These are phyloP conservation scores for Aspergillus versicolor DNA, from an alignment of 2,329 filamentous ascomycete genomes.

Conservation along the genomic window DNA sequence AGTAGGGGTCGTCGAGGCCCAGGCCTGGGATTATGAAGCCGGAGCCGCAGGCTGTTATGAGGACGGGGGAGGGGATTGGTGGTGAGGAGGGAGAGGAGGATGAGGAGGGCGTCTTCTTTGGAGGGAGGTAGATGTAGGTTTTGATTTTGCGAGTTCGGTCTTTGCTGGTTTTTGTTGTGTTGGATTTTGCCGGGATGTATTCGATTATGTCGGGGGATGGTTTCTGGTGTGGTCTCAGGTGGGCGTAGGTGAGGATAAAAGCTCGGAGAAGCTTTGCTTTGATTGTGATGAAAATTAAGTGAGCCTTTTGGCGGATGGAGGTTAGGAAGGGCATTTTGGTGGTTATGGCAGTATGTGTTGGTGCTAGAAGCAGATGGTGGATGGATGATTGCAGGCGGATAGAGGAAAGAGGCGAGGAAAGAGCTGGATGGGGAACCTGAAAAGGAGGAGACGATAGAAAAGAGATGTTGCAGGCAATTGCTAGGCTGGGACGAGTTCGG, in stretches of 20 bases:
- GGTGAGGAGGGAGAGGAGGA: no score
- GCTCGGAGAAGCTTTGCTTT: not conserved
- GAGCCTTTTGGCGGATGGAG: not conserved
- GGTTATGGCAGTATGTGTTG: not conserved
- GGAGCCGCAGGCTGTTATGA: conserved; percentile 32
- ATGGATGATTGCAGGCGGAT: not conserved
- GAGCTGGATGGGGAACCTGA: not conserved
- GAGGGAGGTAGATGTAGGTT: conserved; percentile 25
- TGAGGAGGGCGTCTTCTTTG: not conserved
- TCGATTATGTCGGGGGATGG: conserved; percentile 22
- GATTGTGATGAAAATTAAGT: not conserved
- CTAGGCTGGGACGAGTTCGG: no score
- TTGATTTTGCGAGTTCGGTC: conserved; percentile 21
- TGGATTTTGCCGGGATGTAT: conserved; percentile 18
- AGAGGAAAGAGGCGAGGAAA: not conserved
- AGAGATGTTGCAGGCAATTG: not conserved
- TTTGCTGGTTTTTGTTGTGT: conserved; percentile 15
- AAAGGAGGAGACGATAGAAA: not conserved
- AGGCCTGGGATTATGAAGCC: conserved; percentile 30
- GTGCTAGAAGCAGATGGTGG: not conserved
- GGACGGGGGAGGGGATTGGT: conserved; percentile 17
- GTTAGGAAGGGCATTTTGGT: conserved; percentile 1
- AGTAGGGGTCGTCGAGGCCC: conserved; percentile 30
- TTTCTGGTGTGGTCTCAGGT: not conserved
- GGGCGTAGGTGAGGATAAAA: not conserved